These are phyloP conservation scores for Kockovaella imperatae DNA, from an alignment of 768 basidiomycete genomes.

Conservation along the genomic window DNA sequence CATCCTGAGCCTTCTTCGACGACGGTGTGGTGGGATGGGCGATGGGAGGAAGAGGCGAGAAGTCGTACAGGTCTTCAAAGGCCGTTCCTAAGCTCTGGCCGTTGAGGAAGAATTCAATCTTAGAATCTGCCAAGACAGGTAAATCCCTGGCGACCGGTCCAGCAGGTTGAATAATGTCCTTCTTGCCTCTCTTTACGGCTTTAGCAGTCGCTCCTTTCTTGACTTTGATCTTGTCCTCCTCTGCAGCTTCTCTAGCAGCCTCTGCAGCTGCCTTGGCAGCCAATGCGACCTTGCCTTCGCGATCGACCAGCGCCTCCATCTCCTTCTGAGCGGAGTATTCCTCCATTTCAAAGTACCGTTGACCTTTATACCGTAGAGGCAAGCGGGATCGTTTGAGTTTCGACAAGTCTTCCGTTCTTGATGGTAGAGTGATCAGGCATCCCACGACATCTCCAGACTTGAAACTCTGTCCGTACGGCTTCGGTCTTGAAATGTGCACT, in stretches of 20 bases:
- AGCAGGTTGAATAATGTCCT: constrained; percentile 35
- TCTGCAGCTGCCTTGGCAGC: constrained; percentile 32
- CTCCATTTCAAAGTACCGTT: constrained; percentile 87
- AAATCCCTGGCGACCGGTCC: constrained; percentile 51
- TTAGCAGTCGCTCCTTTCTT: constrained; percentile 49
- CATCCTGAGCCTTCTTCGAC: not conserved
- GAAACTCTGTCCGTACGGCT: constrained; percentile 65
- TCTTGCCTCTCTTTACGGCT: constrained; percentile 9
- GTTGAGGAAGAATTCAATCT: constrained; percentile 84
- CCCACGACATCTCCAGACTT: constrained; percentile 81
- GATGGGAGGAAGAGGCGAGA: constrained; percentile 66
- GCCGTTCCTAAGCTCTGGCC: constrained; percentile 76
- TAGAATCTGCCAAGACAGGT: constrained; percentile 62
- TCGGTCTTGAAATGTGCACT: constrained; percentile 71
- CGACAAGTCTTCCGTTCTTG: constrained; percentile 3
- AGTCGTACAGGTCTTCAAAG: constrained; percentile 83
- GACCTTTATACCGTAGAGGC: constrained; percentile 91
- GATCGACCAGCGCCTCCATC: constrained; percentile 82
- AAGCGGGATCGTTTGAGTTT: constrained; percentile 74
- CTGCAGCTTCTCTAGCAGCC: constrained; percentile 6
- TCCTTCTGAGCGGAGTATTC: constrained; percentile 86
- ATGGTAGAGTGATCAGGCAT: constrained; percentile 82
- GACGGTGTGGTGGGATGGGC: constrained; percentile 35
- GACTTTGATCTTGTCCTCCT: constrained; percentile 24
- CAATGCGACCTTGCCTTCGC: constrained; percentile 38